A percentile compares a stretch with the other conserved stretches of the same genome.
Conservation (phyloP, 2,329 filamentous ascomycete species). For the Thielaviopsis ethacetica region DNA sequence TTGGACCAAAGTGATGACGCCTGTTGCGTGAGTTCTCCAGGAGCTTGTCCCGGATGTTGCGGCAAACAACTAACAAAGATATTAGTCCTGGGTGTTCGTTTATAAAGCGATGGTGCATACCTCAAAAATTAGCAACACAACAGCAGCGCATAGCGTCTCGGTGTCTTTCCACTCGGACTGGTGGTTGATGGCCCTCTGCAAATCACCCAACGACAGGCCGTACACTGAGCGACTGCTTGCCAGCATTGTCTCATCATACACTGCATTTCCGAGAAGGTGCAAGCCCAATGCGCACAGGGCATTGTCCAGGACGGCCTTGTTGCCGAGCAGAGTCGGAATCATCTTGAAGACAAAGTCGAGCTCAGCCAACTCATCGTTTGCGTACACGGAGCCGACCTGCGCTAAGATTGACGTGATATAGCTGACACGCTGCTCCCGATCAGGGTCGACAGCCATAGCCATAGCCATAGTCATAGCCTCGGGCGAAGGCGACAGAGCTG, state of each 20-base stretch:
- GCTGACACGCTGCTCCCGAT: not conserved
- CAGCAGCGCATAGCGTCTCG: conserved; percentile 26
- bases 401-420: not conserved
- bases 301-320: conserved; percentile 21
- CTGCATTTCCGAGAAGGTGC: conserved; percentile 23
- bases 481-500: too few species aligned
- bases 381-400: conserved; percentile 2
- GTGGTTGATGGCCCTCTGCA: conserved; percentile 23
- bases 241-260: conserved; percentile 17
- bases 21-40: conserved; percentile 25
- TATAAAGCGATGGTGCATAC: conserved; percentile 15
- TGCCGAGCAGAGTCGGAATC: conserved; percentile 19
- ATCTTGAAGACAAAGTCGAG: conserved; percentile 15
- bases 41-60: conserved; percentile 22
- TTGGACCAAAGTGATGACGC: conserved; percentile 23
- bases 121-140: conserved; percentile 25
- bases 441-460: not conserved
- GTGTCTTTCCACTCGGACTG: conserved; percentile 22
- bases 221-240: conserved; percentile 23
- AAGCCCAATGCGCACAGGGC: conserved; percentile 23
- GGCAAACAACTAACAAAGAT: conserved; percentile 22
- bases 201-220: conserved; percentile 20
- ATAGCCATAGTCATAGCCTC: not conserved
- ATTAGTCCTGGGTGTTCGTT: not conserved
- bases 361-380: not conserved